phyloP scores from a whole-genome alignment of 371 early-diverging fungal genomes.

The Mortierella sp. region DNA sequence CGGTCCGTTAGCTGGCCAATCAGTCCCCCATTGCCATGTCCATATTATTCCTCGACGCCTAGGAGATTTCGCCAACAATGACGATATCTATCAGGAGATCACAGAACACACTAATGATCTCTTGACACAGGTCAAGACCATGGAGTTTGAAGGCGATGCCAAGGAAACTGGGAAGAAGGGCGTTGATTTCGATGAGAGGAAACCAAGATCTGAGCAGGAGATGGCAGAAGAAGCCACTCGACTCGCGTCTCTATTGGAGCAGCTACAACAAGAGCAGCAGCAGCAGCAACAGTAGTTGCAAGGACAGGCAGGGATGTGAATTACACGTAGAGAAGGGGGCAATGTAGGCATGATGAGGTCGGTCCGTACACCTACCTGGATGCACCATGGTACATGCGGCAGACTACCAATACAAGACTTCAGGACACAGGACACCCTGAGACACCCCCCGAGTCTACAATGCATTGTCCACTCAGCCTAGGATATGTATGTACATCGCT shows the following conservation, averaged over 20 bases:
- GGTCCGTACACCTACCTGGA: no score
- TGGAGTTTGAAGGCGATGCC: constrained; percentile 1
- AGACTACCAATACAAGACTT: no score
- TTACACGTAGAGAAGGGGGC: no score
- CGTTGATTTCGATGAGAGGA: constrained; percentile 77
- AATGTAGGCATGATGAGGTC: no score
- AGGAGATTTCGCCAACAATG: constrained; percentile 89
- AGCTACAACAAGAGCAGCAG: constrained; percentile 2
- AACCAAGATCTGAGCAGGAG: constrained; percentile 75
- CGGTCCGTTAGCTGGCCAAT: constrained; percentile 82
- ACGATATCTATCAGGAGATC: constrained; percentile 89
- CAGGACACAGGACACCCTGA: no score
- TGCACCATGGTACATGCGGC: no score
- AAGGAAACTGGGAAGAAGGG: constrained; percentile 27
- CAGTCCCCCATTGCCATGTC: constrained; percentile 94
- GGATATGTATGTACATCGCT: no score
- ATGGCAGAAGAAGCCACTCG: constrained; percentile 82
- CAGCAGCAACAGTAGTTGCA: neutral
- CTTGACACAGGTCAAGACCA: constrained; percentile 9
- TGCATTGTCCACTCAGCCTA: no score
- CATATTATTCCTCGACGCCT: constrained; percentile 91
- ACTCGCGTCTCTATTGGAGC: constrained; percentile 64
- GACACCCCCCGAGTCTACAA: no score
- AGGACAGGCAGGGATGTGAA: no score
- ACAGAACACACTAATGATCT: constrained; percentile 60